Evolutionary conservation across 129 eudicot genomes (phyloP), one percentile per base, ranked within the genome.

Genomic region (Tagetes erecta): DNA sequence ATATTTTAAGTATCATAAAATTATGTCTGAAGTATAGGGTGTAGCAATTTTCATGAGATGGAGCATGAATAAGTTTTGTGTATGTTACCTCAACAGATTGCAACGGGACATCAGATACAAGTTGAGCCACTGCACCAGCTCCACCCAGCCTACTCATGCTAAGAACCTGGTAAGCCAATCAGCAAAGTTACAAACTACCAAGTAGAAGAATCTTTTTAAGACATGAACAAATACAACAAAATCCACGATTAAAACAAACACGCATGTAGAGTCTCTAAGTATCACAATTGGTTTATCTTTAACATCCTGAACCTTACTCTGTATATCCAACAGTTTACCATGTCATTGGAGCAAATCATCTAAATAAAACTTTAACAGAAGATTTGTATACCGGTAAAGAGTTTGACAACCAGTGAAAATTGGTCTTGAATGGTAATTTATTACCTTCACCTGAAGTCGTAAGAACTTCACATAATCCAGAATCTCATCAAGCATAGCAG

Each of bases 61-160:
- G 30, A 30, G 42, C 36, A 6, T 9, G 6, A 27, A 42, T 6
- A 58, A 6, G 6, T 47, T 39, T 34, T 5, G 6, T 51, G 50
- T 10, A 33, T 39, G 46, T 70, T 86, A 92, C 98, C 96, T 87
- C 98, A 6, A 77, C 85, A 2, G 95, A 79, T 71, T 87, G 86
- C 73, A 87, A 68, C 1, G 98, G 98, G 59, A 86, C 84, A 63
- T 93, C 97, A 56, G 98, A 85, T 12, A 90, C 97, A 59, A 93
- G 92, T 71, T 90, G 98, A 30, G 97, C 98, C 59, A 90, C 98
- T 36, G 97, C 98, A 70, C 98, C 95, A 31, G 97, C 95, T 73
- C 96, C 97, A 41, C 98, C 98, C 52, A 93, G 88, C 83, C 98
- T 84, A 81, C 98, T 93, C 98, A 93, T 93, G 92, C 98, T 93